phyloP scores from a whole-genome alignment of 345 rosid genomes.

The Hibiscus tridactylites region DNA sequence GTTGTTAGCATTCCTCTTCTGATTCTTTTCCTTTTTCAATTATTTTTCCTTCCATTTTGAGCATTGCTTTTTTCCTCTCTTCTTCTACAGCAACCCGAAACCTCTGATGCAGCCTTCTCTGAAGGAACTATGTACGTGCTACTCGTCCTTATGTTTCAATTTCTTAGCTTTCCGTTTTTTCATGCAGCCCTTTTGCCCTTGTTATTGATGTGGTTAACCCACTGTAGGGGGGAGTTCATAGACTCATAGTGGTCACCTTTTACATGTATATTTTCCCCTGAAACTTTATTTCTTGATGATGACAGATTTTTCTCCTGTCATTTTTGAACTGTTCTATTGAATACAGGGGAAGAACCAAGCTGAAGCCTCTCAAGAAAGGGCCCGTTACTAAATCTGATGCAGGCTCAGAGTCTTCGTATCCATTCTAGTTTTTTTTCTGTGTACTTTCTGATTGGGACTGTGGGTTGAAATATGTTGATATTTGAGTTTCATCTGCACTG shows the following conservation, averaged over 20 bases:
- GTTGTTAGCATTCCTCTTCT: neutral
- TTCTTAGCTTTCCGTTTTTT: neutral
- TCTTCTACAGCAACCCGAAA: constrained; percentile 46
- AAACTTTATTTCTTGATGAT: neutral
- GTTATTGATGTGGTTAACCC: neutral
- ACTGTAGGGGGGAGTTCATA: neutral
- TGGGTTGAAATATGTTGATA: constrained; percentile 3
- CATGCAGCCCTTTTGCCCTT: neutral
- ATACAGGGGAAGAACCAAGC: constrained; percentile 57
- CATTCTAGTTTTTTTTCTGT: constrained; percentile 16
- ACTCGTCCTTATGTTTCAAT: constrained; percentile 5
- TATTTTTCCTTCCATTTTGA: constrained; percentile 17
- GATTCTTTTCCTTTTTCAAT: neutral
- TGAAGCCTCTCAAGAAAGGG: constrained; percentile 52
- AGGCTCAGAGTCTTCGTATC: constrained; percentile 69
- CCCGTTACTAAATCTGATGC: constrained; percentile 44
- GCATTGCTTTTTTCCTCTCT: constrained; percentile 18
- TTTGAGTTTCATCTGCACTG: constrained; percentile 11
- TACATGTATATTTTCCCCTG: neutral
- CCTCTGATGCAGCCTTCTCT: constrained; percentile 34
- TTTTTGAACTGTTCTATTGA: constrained; percentile 21
- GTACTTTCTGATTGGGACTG: neutral
- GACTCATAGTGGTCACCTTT: neutral
- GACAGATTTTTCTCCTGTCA: neutral
- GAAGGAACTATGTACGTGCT: constrained; percentile 51